These are phyloP conservation scores for Priceomyces castillae DNA, from an alignment of 805 yeast genomes.

Conservation along the genomic window DNA sequence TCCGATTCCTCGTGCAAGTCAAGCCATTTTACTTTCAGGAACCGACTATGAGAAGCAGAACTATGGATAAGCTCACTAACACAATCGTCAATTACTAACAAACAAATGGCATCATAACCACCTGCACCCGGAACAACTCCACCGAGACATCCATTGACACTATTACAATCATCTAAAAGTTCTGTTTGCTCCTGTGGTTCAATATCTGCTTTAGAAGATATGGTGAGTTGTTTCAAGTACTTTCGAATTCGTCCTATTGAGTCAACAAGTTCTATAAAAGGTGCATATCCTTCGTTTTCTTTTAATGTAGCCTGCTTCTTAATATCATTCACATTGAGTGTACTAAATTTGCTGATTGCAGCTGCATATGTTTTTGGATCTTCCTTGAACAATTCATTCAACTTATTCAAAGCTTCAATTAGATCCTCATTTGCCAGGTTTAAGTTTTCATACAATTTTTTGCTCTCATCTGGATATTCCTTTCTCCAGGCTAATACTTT, in stretches of 20 bases:
- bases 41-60: constrained; percentile 23
- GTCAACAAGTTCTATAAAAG: constrained; percentile 30
- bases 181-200: constrained; percentile 79
- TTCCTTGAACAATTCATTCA: constrained; percentile 31
- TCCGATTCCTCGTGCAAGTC: constrained; percentile 58
- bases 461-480: constrained; percentile 48
- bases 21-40: constrained; percentile 61
- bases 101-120: constrained; percentile 88
- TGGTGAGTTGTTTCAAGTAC: constrained; percentile 59
- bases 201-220: constrained; percentile 72
- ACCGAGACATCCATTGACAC: constrained; percentile 73
- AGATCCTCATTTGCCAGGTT: constrained; percentile 58
- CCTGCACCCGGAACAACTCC: constrained; percentile 99
- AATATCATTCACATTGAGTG: background rate
- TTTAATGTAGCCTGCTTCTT: background rate
- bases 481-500: constrained; percentile 71
- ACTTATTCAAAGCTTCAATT: constrained; percentile 44
- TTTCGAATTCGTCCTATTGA: constrained; percentile 53
- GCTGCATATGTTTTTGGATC: constrained; percentile 36
- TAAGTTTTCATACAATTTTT: constrained; percentile 51
- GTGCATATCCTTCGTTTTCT: constrained; percentile 6
- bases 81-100: constrained; percentile 55
- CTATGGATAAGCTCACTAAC: constrained; percentile 25
- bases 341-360: constrained; percentile 16
- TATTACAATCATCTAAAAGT: constrained; percentile 51